These are phyloP conservation scores for Leptographium procerum DNA, from an alignment of 2,329 filamentous ascomycete genomes.

Conservation along the genomic window DNA sequence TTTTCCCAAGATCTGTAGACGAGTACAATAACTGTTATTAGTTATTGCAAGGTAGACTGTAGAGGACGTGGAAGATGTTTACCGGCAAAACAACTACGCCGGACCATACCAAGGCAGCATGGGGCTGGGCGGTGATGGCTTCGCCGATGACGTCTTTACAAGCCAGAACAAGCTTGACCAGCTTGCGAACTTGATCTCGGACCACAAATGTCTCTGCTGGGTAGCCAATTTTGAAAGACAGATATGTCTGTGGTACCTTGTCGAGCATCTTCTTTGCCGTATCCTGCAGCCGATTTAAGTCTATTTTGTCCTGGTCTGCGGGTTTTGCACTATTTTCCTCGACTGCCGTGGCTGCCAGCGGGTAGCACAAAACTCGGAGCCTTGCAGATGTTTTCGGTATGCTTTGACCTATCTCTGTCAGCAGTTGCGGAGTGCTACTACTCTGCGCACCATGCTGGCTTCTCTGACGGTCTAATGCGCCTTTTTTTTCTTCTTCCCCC, in stretches of 20 bases:
- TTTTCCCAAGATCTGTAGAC: not conserved
- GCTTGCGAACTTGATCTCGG: not conserved
- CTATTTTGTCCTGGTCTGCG: too few species aligned
- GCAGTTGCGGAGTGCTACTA: too few species aligned
- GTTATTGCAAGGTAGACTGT: not conserved
- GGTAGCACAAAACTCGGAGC: too few species aligned
- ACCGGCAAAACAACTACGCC: slow-evolving; percentile 1
- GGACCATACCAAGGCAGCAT: not conserved
- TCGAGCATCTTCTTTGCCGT: not conserved
- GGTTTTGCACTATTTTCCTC: too few species aligned
- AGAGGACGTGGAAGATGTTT: not conserved
- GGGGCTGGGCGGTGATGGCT: not conserved
- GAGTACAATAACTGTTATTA: not conserved
- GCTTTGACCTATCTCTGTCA: too few species aligned
- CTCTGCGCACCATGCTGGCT: too few species aligned
- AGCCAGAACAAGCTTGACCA: not conserved
- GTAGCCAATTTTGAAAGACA: not conserved
- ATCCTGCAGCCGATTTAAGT: not conserved
- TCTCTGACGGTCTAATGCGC: too few species aligned
- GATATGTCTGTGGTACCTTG: not conserved
- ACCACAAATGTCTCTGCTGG: not conserved
- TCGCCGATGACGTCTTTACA: not conserved
- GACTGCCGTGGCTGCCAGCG: too few species aligned
- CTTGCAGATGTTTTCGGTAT: too few species aligned
- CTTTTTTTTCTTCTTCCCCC: too few species aligned